Base-by-base conservation (phyloP, 2,329 filamentous ascomycete species). In the Nothophaeocryptopus gaeumannii region DNA sequence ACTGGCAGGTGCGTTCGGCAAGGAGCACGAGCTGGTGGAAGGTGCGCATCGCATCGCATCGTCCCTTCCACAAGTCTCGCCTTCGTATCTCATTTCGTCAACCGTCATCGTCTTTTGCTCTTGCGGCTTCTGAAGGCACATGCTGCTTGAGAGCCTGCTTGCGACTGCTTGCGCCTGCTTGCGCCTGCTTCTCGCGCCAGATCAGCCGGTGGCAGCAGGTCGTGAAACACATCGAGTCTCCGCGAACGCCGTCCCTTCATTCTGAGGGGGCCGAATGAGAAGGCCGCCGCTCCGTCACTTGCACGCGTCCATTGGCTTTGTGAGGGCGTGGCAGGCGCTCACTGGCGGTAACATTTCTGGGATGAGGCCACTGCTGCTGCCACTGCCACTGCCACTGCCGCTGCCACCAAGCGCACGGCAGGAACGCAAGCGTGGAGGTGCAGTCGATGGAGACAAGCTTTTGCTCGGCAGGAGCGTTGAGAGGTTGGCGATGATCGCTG, bases 291-390 rank as follows among this genome's bases (percentile, higher is more conserved):
- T 30, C 38, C 9, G 32, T 37, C 15, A 40, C n/a, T n/a, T 30
- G 20, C 36, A 16, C 33, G 32, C 32, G 31, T n/a, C 38, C 50
- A 47, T 36, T 45, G 39, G 39, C 39, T 32, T 35, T 14, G 15
- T 32, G 43, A 49, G 35, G 16, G 49, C 55, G 54, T 59, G 50
- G 53, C 55, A 46, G 42, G 38, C 52, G 45, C 45, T 53, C 53
- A 47, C 36, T 54, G 48, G 39, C 47, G 40, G 47, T 35, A 47
- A 45, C 36, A 43, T 47, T n/a, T 34, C 41, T 37, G 39, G 42
- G 37, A 37, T 41, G 50, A 44, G 39, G 38, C 38, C 13, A 13
- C 43, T 51, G 32, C 42, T 16, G 26, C 43, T 51, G 32, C 42
- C 31, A 31, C n/a, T n/a, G n/a, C n/a, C n/a, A n/a, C n/a, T n/a